A percentile compares a stretch with the other conserved stretches of the same genome.
Evolutionary conservation across 2,329 filamentous ascomycete species (phyloP).

Genomic region (Zasmidium angulare): DNA sequence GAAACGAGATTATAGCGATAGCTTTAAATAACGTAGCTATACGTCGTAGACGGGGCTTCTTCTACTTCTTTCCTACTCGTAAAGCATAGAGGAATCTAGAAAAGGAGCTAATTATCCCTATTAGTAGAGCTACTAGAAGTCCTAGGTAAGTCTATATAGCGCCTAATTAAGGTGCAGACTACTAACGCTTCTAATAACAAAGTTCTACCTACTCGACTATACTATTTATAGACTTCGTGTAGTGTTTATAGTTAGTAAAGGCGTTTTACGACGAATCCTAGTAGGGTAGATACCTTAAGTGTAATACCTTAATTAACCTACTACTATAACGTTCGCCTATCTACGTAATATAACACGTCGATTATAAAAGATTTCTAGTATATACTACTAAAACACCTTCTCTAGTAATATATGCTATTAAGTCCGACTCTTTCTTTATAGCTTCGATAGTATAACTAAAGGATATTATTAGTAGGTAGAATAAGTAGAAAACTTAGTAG

Average conservation of each 20-base stretch:
- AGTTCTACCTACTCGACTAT: background rate
- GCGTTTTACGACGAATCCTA: background rate
- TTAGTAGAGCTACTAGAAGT: background rate
- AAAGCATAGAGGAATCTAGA: background rate
- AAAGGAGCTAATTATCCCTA: background rate
- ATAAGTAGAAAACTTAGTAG: background rate
- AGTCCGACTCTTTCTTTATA: background rate
- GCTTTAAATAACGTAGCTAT: background rate
- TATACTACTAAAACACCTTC: background rate
- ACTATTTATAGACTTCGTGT: background rate
- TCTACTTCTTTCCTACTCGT: background rate
- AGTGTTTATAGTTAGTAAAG: background rate
- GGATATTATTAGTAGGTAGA: background rate
- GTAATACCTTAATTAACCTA: background rate
- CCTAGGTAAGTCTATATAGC: background rate
- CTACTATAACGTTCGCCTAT: background rate
- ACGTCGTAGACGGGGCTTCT: background rate
- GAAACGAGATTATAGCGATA: background rate
- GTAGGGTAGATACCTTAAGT: background rate
- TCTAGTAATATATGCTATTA: background rate
- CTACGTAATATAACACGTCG: background rate
- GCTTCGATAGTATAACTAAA: background rate
- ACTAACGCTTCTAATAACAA: background rate
- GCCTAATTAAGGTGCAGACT: background rate
- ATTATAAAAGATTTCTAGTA: background rate